phyloP scores from a whole-genome alignment of 2,329 filamentous ascomycete genomes.

The Nannizziopsis arthrosporioides region DNA sequence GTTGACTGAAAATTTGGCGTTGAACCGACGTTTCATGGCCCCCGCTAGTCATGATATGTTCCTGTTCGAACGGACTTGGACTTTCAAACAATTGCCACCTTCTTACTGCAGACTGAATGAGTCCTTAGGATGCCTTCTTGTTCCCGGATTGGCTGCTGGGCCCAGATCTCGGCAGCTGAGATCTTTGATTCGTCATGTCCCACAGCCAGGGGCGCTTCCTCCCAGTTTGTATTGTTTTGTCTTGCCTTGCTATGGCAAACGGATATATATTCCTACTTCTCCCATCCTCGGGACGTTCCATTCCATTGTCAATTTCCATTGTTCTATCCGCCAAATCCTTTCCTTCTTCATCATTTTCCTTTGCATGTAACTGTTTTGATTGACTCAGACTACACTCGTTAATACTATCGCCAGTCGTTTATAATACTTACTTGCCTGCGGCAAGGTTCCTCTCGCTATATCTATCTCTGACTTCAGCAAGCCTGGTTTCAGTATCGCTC shows the following conservation, averaged over 20 bases:
- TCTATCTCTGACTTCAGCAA: conserved; percentile 1
- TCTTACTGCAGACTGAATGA: not conserved
- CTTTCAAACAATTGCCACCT: conserved; percentile 8
- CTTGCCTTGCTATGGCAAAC: not conserved
- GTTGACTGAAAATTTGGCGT: conserved; percentile 1
- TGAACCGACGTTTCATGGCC: conserved; percentile 3
- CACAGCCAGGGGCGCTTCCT: conserved; percentile 6
- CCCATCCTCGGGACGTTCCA: not conserved
- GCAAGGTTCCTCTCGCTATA: conserved; percentile 4
- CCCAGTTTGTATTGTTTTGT: not conserved
- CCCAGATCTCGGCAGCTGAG: not conserved
- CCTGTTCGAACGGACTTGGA: not conserved
- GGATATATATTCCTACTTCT: conserved; percentile 3
- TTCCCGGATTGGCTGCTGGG: not conserved
- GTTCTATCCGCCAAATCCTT: not conserved
- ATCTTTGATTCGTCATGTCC: conserved; percentile 1
- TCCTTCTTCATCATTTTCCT: not conserved
- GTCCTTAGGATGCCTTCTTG: not conserved
- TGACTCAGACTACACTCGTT: conserved; percentile 8
- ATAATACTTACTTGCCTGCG: conserved; percentile 9
- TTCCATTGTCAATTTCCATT: not conserved
- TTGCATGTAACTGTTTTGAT: conserved; percentile 3
- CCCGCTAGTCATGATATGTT: not conserved
- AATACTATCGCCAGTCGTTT: not conserved
- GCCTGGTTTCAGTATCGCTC: not conserved